Conservation (phyloP, 2,329 filamentous ascomycete genomes). For the Arthrobotrys musiformis region DNA sequence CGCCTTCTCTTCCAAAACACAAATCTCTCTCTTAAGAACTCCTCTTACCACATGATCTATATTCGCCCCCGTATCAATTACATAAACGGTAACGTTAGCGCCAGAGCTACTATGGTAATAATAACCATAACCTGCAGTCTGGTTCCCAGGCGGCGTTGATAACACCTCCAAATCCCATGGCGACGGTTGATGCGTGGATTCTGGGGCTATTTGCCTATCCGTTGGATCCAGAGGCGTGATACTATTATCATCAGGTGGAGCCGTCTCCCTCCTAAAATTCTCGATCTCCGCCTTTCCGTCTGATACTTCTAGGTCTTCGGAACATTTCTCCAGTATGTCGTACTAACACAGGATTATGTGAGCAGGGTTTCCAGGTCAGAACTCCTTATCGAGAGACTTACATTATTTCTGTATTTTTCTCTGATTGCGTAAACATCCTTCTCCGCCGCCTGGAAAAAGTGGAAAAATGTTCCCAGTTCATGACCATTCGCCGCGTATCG, state of each 20-base stretch:
- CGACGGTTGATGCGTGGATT: background rate
- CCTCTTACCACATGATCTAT: conserved; percentile 20
- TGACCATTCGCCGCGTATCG: background rate
- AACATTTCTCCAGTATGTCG: conserved; percentile 12
- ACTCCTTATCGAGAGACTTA: conserved; percentile 6
- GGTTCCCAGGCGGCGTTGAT: conserved; percentile 14
- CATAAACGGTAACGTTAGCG: conserved; percentile 13
- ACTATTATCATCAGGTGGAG: background rate
- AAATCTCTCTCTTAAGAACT: background rate
- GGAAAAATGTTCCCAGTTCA: conserved; percentile 15
- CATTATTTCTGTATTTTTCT: conserved; percentile 1
- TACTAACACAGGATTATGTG: conserved; percentile 17
- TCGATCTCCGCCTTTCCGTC: conserved; percentile 9
- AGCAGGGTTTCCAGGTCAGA: too few relatives aligned
- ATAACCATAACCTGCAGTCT: background rate
- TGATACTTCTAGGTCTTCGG: background rate
- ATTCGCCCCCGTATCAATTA: conserved; percentile 28
- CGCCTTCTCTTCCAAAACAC: background rate
- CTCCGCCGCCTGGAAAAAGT: conserved; percentile 32
- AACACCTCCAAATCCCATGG: conserved; percentile 30
- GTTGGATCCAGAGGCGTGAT: background rate
- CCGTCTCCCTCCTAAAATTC: background rate
- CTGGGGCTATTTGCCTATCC: background rate
- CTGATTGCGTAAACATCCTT: background rate
- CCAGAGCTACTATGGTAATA: conserved; percentile 12